These are phyloP conservation scores for Aphanomyces stellatus DNA, from an alignment of 352 stramenopile species.

Conservation along the genomic window DNA sequence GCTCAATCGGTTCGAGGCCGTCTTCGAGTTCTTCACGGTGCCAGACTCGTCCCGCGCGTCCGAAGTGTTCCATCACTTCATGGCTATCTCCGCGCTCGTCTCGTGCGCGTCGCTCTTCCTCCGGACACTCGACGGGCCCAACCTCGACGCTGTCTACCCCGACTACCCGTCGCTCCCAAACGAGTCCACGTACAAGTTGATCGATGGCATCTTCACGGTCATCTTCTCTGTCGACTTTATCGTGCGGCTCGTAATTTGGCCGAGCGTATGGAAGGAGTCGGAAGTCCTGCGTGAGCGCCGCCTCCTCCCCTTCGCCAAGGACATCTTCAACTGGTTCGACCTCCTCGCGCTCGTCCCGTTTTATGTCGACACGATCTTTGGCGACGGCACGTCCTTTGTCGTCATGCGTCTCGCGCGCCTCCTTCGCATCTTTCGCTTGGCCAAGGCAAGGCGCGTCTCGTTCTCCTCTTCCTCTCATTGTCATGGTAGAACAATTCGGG, in stretches of 20 bases:
- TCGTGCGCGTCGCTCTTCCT: slow-evolving; percentile 71
- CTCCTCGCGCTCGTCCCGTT: slow-evolving; percentile 58
- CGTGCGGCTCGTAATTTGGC: slow-evolving; percentile 62
- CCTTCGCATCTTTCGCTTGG: slow-evolving; percentile 74
- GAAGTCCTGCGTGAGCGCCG: slow-evolving; percentile 58
- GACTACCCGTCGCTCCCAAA: slow-evolving; percentile 53
- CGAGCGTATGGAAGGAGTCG: slow-evolving; percentile 58
- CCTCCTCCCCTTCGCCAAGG: slow-evolving; percentile 52
- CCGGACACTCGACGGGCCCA: slow-evolving; percentile 64
- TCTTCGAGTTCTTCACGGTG: slow-evolving; percentile 67
- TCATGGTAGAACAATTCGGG: slow-evolving; percentile 50
- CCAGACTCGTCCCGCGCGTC: slow-evolving; percentile 51
- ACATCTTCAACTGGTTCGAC: slow-evolving; percentile 82
- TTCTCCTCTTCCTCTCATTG: not conserved
- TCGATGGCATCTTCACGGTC: slow-evolving; percentile 58
- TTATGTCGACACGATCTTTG: slow-evolving; percentile 65
- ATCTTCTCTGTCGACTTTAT: slow-evolving; percentile 66
- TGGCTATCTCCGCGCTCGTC: slow-evolving; percentile 49
- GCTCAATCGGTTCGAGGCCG: slow-evolving; percentile 47
- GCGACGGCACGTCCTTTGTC: slow-evolving; percentile 64
- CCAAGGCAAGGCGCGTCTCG: slow-evolving; percentile 10
- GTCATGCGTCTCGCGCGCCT: slow-evolving; percentile 57
- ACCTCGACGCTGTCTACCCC: slow-evolving; percentile 35
- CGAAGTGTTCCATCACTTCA: slow-evolving; percentile 66
- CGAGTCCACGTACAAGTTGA: slow-evolving; percentile 43